These are phyloP conservation scores for Xylaria telfairii DNA, from an alignment of 495 filamentous ascomycete genomes.

Conservation along the genomic window DNA sequence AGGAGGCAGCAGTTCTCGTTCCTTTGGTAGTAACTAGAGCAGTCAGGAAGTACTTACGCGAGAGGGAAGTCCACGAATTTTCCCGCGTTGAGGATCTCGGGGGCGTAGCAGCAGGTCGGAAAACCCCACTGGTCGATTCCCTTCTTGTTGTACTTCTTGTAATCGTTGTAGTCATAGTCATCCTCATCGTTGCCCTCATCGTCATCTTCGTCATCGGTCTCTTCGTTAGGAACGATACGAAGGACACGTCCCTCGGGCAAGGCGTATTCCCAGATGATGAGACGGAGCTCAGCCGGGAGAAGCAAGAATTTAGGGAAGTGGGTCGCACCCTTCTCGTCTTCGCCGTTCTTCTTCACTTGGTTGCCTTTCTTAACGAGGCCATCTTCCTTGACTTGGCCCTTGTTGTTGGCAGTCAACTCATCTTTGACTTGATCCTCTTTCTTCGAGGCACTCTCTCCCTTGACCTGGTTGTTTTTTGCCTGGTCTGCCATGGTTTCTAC, in stretches of 20 bases:
- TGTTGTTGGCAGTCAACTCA: neutral
- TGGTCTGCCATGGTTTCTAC: neutral
- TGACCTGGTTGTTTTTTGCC: neutral
- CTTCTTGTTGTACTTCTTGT: neutral
- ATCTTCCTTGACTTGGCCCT: neutral
- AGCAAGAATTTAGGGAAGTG: neutral
- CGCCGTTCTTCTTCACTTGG: neutral
- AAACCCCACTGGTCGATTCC: neutral
- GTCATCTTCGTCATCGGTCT: neutral
- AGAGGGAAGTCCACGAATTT: neutral
- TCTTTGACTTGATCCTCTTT: neutral
- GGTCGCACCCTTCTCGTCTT: neutral
- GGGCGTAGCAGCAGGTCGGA: neutral
- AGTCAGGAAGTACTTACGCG: neutral
- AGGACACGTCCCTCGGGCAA: neutral
- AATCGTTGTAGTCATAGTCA: neutral
- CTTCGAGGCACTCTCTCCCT: neutral
- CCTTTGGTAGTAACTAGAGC: neutral
- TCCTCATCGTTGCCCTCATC: neutral
- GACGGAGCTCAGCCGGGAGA: neutral
- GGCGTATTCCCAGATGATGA: slow-evolving; percentile 10
- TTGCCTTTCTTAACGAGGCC: neutral
- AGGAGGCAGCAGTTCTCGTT: neutral
- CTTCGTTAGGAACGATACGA: neutral
- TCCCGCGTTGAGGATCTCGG: neutral